Evolutionary conservation across 768 basidiomycete genomes (phyloP).

Genomic region (Saitozyma sp.): DNA sequence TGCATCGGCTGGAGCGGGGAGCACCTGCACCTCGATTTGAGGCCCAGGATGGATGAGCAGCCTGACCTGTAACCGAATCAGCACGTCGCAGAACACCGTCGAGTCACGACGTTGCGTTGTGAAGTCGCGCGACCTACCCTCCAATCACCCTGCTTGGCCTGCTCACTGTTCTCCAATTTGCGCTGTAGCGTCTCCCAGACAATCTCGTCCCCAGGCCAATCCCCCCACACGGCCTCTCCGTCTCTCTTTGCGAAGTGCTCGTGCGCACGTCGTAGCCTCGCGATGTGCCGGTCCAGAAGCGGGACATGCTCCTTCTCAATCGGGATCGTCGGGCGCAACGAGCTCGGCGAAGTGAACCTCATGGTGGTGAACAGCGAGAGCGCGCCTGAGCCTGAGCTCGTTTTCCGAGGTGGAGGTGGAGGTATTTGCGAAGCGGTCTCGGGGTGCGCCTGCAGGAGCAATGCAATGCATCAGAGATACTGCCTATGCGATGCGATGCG

Average conservation of each 20-base stretch:
- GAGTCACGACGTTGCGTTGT: no score
- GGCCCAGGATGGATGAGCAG: constrained; percentile 25
- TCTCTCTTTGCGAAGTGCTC: constrained; percentile 19
- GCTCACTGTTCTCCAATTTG: constrained; percentile 17
- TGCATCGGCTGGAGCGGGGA: constrained; percentile 25
- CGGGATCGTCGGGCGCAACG: background rate
- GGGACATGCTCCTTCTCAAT: constrained; percentile 21
- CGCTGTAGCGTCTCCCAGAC: constrained; percentile 23
- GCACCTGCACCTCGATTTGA: constrained; percentile 23
- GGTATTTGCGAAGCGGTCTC: background rate
- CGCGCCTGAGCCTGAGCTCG: background rate
- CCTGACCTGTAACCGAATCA: constrained; percentile 19
- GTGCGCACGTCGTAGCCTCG: constrained; percentile 31
- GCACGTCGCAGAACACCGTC: background rate
- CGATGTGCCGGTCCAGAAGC: constrained; percentile 29
- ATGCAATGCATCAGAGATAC: constrained; percentile 11
- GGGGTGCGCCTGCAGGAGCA: constrained; percentile 5
- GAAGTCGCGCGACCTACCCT: constrained; percentile 19
- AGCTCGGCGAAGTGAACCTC: constrained; percentile 31
- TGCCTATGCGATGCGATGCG: background rate
- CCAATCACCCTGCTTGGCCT: constrained; percentile 26
- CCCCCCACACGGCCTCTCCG: constrained; percentile 28
- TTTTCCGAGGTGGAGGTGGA: background rate
- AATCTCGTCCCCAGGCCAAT: constrained; percentile 30
- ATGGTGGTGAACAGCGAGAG: constrained; percentile 38